Evolutionary conservation across 2,329 filamentous ascomycete species (phyloP), one percentile per base, ranked within the genome.

Genomic region (Podosphaera leucotricha): DNA sequence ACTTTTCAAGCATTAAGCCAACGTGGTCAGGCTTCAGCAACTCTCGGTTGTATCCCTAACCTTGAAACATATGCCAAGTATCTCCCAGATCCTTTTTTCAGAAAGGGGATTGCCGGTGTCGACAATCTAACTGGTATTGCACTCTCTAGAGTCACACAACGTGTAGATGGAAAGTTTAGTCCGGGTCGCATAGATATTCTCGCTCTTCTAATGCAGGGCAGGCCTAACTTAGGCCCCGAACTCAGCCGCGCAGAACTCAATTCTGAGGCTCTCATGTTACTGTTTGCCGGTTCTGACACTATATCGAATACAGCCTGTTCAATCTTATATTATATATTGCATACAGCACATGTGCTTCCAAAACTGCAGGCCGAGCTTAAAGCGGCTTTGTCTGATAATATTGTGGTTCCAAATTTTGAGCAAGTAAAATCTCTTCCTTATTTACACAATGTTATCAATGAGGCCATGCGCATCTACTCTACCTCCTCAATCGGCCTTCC

Each of bases 1-100:
- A 85, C 85, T 10, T 82, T 93, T 48, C 76, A 93, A 61, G 86
- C 92, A 3, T 66, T 93, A 44, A 93, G 93, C 62, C 72, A 85
- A 13, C 70, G 85, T 41, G 86, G 85, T 45, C 85, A 93, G 56
- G 83, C 92, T 24, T 86, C 78, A 10, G 80, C 75, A 3, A 76
- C 84, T 0, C 66, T 94, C 2, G 85, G 85, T 1, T 80, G 74
- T 54, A 64, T 77, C 44, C 83, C 85, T 0, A 61, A 64, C 46
- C 64, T 93, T 41, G 87, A 81, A 59, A 81, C 83, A 0, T 92
- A 74, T 52, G 85, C 84, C 16, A 75, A 73, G 53, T 87, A 77
- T 59, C 62, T 92, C 8, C 83, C 84, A 0, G 83, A 92, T 55
- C 70, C 77, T 1, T 92, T 92, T 65, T 92, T 90, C 65, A 69